Conservation (phyloP, 2,329 filamentous ascomycete species). For the Colletotrichum sp. region DNA sequence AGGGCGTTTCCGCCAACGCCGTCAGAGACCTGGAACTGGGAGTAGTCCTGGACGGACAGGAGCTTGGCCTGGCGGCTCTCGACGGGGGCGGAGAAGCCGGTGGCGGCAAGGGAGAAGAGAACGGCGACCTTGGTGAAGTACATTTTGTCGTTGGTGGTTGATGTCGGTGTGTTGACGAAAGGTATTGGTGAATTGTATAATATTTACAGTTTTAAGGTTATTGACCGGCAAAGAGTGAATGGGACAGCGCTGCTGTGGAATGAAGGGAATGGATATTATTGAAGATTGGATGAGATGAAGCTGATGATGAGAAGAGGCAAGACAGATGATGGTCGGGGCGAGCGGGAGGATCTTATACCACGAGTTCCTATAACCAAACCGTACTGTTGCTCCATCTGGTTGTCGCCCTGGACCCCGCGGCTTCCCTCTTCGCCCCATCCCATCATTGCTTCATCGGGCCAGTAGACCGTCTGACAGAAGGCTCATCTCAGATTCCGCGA, state of each 20-base stretch:
- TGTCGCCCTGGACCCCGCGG: background rate
- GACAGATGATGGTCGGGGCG: background rate
- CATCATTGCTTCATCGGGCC: background rate
- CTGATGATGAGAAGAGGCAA: background rate
- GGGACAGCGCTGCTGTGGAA: constrained; percentile 17
- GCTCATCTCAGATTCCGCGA: constrained; percentile 1
- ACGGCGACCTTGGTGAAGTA: constrained; percentile 40
- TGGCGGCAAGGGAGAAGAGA: constrained; percentile 39
- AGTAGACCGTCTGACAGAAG: background rate
- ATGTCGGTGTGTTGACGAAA: constrained; percentile 7
- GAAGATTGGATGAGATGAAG: constrained; percentile 5
- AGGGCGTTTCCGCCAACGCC: constrained; percentile 58
- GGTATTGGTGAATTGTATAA: background rate
- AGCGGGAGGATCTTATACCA: constrained; percentile 17
- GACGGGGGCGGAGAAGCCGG: constrained; percentile 33
- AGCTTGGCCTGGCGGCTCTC: constrained; percentile 26
- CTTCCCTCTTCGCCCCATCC: background rate
- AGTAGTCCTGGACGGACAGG: constrained; percentile 15
- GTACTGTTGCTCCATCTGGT: background rate
- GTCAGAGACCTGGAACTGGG: constrained; percentile 49
- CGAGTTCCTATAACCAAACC: background rate
- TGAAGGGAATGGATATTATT: background rate
- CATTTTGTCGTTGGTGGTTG: constrained; percentile 32
- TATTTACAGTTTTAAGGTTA: constrained; percentile 2
- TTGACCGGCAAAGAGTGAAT: constrained; percentile 4